Evolutionary conservation across 352 stramenopile genomes (phyloP).

Genomic region (Globisporangium recalcitrans): DNA sequence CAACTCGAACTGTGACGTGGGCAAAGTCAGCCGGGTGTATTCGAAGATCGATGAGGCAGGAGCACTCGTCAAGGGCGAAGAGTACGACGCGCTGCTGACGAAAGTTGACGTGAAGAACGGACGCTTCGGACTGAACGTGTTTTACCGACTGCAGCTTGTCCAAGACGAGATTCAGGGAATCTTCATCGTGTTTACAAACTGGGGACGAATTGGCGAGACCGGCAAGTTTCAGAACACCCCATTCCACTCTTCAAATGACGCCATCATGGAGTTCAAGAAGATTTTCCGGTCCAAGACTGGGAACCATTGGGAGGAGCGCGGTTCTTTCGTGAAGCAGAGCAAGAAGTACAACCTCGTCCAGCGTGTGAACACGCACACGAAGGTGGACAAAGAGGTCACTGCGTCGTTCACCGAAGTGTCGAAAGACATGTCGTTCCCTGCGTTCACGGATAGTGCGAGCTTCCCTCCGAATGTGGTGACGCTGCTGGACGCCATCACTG

Average conservation of each 20-base stretch:
- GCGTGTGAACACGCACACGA: constrained; percentile 49
- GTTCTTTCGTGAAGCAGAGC: constrained; percentile 47
- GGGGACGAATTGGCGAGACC: constrained; percentile 63
- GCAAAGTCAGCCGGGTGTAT: constrained; percentile 41
- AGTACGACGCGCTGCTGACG: constrained; percentile 52
- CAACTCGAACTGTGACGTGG: constrained; percentile 55
- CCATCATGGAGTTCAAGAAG: constrained; percentile 73
- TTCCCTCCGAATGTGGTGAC: constrained; percentile 31
- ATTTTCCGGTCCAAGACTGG: constrained; percentile 76
- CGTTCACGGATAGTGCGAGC: constrained; percentile 27
- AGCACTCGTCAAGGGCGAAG: constrained; percentile 29
- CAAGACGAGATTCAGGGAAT: constrained; percentile 62
- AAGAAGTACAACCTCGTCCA: constrained; percentile 78
- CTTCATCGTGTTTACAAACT: constrained; percentile 79
- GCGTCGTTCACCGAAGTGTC: constrained; percentile 41
- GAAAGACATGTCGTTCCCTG: constrained; percentile 25
- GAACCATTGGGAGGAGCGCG: constrained; percentile 52
- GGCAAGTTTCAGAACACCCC: constrained; percentile 80
- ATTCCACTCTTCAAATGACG: constrained; percentile 47
- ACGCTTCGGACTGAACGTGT: constrained; percentile 69
- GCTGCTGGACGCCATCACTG: constrained; percentile 64
- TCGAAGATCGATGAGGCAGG: constrained; percentile 23
- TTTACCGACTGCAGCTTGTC: constrained; percentile 71
- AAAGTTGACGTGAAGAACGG: constrained; percentile 77
- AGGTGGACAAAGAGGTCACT: constrained; percentile 51